Evolutionary conservation across 805 yeast genomes (phyloP).

Genomic region (Zygotorulaspora chibaensis): DNA sequence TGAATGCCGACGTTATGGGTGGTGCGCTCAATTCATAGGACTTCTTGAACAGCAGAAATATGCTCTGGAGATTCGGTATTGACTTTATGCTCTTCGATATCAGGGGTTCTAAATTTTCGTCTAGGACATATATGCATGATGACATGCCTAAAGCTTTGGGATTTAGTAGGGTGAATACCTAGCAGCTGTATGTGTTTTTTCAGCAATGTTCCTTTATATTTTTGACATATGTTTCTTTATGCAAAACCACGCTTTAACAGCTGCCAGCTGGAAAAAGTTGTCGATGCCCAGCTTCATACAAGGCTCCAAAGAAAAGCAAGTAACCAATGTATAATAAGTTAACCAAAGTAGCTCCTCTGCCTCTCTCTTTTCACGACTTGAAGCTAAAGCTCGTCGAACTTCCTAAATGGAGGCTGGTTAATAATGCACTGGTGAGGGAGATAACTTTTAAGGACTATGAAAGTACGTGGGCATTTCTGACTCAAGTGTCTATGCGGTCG

Average conservation of each 20-base stretch:
- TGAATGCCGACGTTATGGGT: slow-evolving; percentile 16
- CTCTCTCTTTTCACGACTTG: slow-evolving; percentile 26
- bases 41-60: slow-evolving; percentile 21
- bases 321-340: slow-evolving; percentile 39
- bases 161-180: not conserved
- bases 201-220: not conserved
- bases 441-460: slow-evolving; percentile 49
- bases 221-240: not conserved
- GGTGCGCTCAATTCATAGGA: slow-evolving; percentile 14
- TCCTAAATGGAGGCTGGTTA: slow-evolving; percentile 26
- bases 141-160: slow-evolving; percentile 15
- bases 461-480: slow-evolving; percentile 64
- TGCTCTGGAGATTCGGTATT: slow-evolving; percentile 21
- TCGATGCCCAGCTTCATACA: not conserved
- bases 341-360: slow-evolving; percentile 30
- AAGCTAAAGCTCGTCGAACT: slow-evolving; percentile 16
- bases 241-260: not conserved
- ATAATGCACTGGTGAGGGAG: slow-evolving; percentile 32
- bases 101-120: slow-evolving; percentile 30
- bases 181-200: not conserved
- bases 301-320: not conserved
- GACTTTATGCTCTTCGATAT: slow-evolving; percentile 27
- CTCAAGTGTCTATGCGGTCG: slow-evolving; percentile 51
- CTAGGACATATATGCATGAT: slow-evolving; percentile 28
- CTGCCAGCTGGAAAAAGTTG: not conserved